Conservation (phyloP, 2,329 filamentous ascomycete genomes). For the Ilyonectria robusta region DNA sequence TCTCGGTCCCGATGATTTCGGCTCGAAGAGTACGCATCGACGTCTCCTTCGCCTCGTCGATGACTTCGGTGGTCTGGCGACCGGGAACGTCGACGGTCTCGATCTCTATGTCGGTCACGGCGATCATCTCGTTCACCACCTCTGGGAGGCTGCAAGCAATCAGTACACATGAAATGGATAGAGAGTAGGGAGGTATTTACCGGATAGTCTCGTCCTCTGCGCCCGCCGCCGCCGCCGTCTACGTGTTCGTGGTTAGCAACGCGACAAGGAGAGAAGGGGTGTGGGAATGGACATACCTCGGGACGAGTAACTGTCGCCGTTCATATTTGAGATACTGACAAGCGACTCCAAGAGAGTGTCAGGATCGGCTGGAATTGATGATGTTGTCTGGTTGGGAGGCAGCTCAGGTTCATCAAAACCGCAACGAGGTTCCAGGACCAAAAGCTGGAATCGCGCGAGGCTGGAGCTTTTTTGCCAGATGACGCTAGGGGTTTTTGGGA, state of each 20-base stretch:
- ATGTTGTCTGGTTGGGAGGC: conserved; percentile 38
- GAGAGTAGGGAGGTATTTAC: conserved; percentile 54
- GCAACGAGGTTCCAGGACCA: conserved; percentile 48
- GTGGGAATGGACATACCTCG: conserved; percentile 71
- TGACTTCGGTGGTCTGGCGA: conserved; percentile 82
- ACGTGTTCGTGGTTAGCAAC: conserved; percentile 47
- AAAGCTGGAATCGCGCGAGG: conserved; percentile 54
- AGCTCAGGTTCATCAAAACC: conserved; percentile 45
- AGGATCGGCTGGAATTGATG: conserved; percentile 41
- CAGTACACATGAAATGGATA: conserved; percentile 27
- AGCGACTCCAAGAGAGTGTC: conserved; percentile 33
- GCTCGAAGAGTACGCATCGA: conserved; percentile 94
- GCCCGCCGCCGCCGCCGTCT: conserved; percentile 59
- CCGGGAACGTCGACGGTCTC: conserved; percentile 80
- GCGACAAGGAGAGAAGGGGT: conserved; percentile 42
- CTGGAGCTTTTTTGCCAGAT: conserved; percentile 61
- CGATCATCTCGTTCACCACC: conserved; percentile 47
- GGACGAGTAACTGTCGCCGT: conserved; percentile 86
- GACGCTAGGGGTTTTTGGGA: conserved; percentile 46
- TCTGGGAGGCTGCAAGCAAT: conserved; percentile 47
- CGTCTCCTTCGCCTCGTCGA: conserved; percentile 80
- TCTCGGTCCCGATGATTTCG: conserved; percentile 93
- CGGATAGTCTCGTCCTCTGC: conserved; percentile 69
- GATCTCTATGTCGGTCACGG: conserved; percentile 50
- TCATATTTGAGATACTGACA: conserved; percentile 70